Conservation (phyloP, 495 filamentous ascomycete species). For the Aspergillus saccharolyticus region DNA sequence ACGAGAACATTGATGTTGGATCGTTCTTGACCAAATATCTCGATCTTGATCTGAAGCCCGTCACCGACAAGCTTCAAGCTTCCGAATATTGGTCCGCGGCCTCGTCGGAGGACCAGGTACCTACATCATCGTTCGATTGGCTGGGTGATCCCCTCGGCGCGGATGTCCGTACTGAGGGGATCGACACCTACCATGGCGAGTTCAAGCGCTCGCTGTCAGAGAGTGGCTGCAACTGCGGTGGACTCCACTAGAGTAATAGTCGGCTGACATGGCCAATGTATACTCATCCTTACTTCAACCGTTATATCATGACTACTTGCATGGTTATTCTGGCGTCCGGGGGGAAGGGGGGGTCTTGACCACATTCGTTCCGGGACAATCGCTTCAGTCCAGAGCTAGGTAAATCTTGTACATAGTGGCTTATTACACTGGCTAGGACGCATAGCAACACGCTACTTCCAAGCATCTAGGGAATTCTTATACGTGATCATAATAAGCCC, state of each 20-base stretch:
- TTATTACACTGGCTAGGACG: too few species aligned
- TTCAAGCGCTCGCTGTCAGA: conserved; percentile 37
- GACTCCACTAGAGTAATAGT: conserved; percentile 17
- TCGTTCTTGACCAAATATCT: conserved; percentile 75
- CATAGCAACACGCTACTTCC: too few species aligned
- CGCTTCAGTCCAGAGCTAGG: background rate
- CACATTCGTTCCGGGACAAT: background rate
- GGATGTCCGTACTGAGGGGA: conserved; percentile 29
- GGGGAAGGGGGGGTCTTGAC: background rate
- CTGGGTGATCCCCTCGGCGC: conserved; percentile 39
- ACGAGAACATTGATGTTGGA: conserved; percentile 93
- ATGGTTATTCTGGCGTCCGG: background rate
- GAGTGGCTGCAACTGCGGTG: conserved; percentile 38
- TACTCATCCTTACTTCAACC: background rate
- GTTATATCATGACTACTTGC: background rate
- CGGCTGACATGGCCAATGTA: background rate
- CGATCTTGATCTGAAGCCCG: conserved; percentile 65
- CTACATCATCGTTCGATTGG: conserved; percentile 29
- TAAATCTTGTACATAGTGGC: too few species aligned
- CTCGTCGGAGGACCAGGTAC: conserved; percentile 12
- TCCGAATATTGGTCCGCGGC: conserved; percentile 34
- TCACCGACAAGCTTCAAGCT: conserved; percentile 68
- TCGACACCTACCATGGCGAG: conserved; percentile 49
- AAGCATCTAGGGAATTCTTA: too few species aligned
- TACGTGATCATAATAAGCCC: too few species aligned